These are phyloP conservation scores for Malassezia globosa DNA, from an alignment of 1,284 basidiomycete species.

Conservation along the genomic window DNA sequence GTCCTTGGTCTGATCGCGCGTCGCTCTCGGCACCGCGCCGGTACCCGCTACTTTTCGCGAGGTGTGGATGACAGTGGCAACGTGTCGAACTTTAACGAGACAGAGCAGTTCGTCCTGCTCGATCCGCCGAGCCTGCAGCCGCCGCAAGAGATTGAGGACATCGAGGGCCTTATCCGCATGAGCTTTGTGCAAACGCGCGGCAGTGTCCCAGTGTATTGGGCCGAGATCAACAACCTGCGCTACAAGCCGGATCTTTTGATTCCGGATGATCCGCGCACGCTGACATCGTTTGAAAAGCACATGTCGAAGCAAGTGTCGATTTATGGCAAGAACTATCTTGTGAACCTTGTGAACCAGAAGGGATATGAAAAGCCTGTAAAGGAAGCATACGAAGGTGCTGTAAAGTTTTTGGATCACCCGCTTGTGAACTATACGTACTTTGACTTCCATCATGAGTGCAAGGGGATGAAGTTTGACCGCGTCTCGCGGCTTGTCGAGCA, in stretches of 20 bases:
- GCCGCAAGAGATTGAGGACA: slow-evolving; percentile 48
- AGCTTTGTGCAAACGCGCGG: slow-evolving; percentile 75
- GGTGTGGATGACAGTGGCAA: slow-evolving; percentile 65
- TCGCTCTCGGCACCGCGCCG: slow-evolving; percentile 81
- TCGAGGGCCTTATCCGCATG: slow-evolving; percentile 58
- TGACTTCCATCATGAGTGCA: slow-evolving; percentile 95
- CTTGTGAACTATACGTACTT: slow-evolving; percentile 84
- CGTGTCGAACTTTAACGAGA: slow-evolving; percentile 51
- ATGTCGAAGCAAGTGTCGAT: slow-evolving; percentile 61
- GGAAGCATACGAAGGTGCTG: slow-evolving; percentile 76
- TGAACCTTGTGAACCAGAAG: slow-evolving; percentile 90
- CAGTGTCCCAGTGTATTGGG: slow-evolving; percentile 89
- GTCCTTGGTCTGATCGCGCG: slow-evolving; percentile 81
- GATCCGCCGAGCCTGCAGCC: slow-evolving; percentile 21
- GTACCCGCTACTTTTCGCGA: slow-evolving; percentile 91
- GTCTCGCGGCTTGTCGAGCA: slow-evolving; percentile 71
- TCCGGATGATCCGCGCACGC: slow-evolving; percentile 77
- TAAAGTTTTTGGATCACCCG: slow-evolving; percentile 56
- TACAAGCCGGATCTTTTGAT: slow-evolving; percentile 95
- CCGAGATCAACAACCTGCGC: slow-evolving; percentile 85
- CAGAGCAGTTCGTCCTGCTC: slow-evolving; percentile 54
- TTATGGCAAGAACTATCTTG: slow-evolving; percentile 72
- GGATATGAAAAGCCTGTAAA: slow-evolving; percentile 91
- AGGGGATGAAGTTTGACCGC: slow-evolving; percentile 85
- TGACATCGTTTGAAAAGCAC: slow-evolving; percentile 63